These are phyloP conservation scores for Paramecium tetraurelia DNA, from an alignment of 73 alveolate species.

Conservation along the genomic window DNA sequence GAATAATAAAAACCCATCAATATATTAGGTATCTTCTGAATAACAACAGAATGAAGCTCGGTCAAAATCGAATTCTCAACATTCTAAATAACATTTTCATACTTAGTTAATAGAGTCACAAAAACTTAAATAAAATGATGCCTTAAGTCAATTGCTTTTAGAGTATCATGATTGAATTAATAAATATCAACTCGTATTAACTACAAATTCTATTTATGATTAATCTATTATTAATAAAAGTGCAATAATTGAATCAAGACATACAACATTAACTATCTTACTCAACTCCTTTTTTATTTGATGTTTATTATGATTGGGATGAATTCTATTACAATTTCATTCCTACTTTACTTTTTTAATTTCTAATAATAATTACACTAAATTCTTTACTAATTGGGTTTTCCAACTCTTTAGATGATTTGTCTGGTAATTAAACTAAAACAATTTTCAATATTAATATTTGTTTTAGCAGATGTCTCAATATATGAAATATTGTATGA, in stretches of 20 bases:
- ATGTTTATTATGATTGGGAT: neutral
- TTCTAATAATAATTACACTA: neutral
- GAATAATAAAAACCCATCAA: neutral
- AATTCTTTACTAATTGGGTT: neutral
- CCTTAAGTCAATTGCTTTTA: neutral
- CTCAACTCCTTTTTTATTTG: neutral
- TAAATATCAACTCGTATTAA: neutral
- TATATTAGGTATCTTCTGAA: neutral
- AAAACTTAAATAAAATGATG: neutral
- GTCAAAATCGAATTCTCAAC: neutral
- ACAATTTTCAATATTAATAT: slow-evolving; percentile 10
- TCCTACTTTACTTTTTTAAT: neutral
- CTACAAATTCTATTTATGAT: neutral
- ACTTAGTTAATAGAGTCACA: neutral
- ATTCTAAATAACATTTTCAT: neutral
- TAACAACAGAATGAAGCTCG: neutral
- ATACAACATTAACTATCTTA: neutral
- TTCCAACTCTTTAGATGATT: slow-evolving; percentile 13
- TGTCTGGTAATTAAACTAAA: slow-evolving; percentile 25
- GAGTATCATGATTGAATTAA: neutral
- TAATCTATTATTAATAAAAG: neutral
- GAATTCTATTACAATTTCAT: slow-evolving; percentile 8
- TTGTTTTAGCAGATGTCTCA: slow-evolving; percentile 45
- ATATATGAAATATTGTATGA: neutral
- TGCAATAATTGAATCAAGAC: neutral